phyloP scores from a whole-genome alignment of 331 rosid genomes.

The Rosa hybrid region DNA sequence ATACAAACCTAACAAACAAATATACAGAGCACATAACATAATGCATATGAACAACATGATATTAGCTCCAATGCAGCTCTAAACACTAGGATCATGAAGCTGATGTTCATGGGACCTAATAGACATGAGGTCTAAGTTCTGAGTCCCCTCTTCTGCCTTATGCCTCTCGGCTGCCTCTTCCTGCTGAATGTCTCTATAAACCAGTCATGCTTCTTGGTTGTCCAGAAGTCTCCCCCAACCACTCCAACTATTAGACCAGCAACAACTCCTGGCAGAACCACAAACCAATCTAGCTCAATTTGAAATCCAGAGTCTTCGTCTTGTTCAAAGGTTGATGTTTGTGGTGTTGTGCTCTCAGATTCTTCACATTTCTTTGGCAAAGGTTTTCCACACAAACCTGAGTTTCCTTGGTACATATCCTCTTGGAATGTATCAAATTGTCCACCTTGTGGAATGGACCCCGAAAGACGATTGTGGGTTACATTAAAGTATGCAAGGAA shows the following conservation, averaged over 20 bases:
- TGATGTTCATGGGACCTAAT: no score
- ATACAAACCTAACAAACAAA: no score
- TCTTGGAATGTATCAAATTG: slow-evolving; percentile 21
- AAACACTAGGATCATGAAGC: no score
- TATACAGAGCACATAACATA: no score
- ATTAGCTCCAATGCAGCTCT: no score
- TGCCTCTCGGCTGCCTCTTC: background rate
- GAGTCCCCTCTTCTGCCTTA: background rate
- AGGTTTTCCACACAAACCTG: slow-evolving; percentile 18
- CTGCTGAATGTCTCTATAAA: slow-evolving; percentile 8
- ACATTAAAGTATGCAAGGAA: slow-evolving; percentile 24
- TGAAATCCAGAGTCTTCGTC: background rate
- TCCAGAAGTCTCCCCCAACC: background rate
- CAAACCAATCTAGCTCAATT: slow-evolving; percentile 12
- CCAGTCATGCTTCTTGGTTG: background rate
- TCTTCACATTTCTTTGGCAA: slow-evolving; percentile 9
- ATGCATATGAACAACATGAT: no score
- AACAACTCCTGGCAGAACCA: slow-evolving; percentile 1
- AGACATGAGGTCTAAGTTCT: no score
- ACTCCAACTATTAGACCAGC: slow-evolving; percentile 14
- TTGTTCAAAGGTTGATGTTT: background rate
- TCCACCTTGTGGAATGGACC: slow-evolving; percentile 19
- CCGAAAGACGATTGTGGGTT: slow-evolving; percentile 18
- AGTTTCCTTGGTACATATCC: slow-evolving; percentile 13
- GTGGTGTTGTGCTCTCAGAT: background rate